Base-by-base conservation (phyloP, 208 protist species). In the Leishmania braziliensis region DNA sequence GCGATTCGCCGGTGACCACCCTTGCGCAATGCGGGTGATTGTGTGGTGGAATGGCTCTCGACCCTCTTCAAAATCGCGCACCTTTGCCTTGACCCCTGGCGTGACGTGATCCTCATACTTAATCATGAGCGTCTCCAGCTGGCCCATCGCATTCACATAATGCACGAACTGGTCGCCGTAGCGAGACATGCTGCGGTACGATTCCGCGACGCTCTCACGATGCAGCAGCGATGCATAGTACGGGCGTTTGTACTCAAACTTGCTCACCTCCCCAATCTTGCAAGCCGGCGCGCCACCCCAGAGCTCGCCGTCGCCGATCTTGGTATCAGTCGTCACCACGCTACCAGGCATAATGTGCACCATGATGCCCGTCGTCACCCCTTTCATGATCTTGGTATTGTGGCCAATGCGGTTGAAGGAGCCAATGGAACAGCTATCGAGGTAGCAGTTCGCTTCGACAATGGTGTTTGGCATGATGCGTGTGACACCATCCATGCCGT, bases 371-470 rank as follows among this genome's bases (percentile, higher is more conserved):
- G 94, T 97, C n/a, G 90, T 95, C 20, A 95, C 94, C 51, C 94
- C 94, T 84, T 97, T 97, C 90, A 97, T 90, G 75, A 97, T 95
- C 80, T 96, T 95, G 29, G 89, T 92, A 80, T 93, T 93, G 86
- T 97, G 94, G 6, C 94, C 92, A 66, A 97, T 96, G 50, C 92
- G 92, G 77, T 96, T 96, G 84, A 96, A 96, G 65, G 89, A 90
- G 60, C 94, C 94, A 75, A 97, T 96, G 76, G 91, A 95, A 79
- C 94, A 97, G 86, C 92, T 89, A 79, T 97, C 94, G 33, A 97
- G 82, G 77, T 94, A 96, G 86, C 94, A 97, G 86, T 97, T 97
- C 20, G 87, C 79, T 83, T 97, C 92, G 77, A 97, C 89, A 56
- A 97, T 94, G 16, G 89, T 93, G 87, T 97, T 96, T 36, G 89